Evolutionary conservation across 1,284 basidiomycete species (phyloP), one percentile per base, ranked within the genome.

Genomic region (Irpex sp.): DNA sequence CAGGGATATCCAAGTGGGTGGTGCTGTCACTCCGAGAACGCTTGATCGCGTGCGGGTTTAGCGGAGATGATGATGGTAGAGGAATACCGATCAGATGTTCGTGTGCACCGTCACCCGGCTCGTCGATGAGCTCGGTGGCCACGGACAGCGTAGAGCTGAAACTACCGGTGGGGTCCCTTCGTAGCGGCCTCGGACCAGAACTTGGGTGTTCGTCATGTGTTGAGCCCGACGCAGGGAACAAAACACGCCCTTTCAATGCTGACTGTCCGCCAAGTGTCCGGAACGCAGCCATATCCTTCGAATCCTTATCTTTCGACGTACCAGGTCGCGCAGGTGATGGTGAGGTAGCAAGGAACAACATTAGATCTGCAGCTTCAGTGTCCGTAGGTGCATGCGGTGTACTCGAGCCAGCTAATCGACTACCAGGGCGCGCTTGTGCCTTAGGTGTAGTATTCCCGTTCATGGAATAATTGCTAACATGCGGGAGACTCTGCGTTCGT

Each of bases 311-410:
- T 54, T 75, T 77, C 47, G 77, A 81, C 6, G 75, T 72, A 26
- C 77, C 76, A 15, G 83, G 81, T 55, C 90, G 84, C n/a, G 81
- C 88, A 5, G 91, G 91, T 0, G 89, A 92, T 0, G 91, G 91
- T 2, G 89, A 92, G 5, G 91, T 92, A 49, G 91, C 91, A 57
- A 93, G 82, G 74, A 84, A 90, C 47, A 93, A 78, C 85, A 93
- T 89, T 51, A 92, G 76, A 71, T 91, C 89, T 31, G 91, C 90
- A 0, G 91, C 91, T 71, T 93, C 91, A 68, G 84, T 87, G 69
- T 92, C 90, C 36, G 82, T 82, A 19, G 83, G 82, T 36, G 78
- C 80, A 60, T 75, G 67, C 66, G 73, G 64, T 17, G 70, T 69
- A 17, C 67, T 68, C 7, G 66, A 60, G 47, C 58, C 66, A 17